Evolutionary conservation across 2,329 filamentous ascomycete genomes (phyloP), one percentile per base, ranked within the genome.

Genomic region (Exophiala sp.): DNA sequence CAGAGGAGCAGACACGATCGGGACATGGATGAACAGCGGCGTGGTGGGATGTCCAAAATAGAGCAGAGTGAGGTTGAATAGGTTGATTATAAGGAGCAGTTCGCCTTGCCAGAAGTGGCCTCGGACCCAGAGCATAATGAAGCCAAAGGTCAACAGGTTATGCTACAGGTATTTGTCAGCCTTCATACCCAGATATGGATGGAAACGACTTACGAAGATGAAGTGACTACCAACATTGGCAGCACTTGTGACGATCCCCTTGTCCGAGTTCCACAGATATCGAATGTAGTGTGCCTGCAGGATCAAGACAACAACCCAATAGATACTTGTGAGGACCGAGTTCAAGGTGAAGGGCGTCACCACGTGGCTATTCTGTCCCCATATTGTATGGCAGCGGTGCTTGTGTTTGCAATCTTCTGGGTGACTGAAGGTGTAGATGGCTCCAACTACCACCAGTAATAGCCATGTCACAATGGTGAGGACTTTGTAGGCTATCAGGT

Each of bases 211-310:
- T 53, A 60, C 58, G 61, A 85, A 65, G 66, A 94, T 88, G 69
- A 91, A 95, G 73, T 95, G 87, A 60, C 80, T 78, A 53, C 86
- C 88, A 11, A 94, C 83, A 58, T 86, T 82, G 58, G 84, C 85
- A 18, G 88, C 86, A 13, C 81, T 77, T 53, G 80, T 78, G 56
- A 88, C 79, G 46, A 79, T 74, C 22, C 79, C 78, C 39, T 74
- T 64, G 59, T 84, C 79, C 58, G 74, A 73, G 40, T 81, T 83
- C 74, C 88, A 94, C 58, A 95, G 80, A 62, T 88, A 81, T 61
- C 76, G 79, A 52, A 89, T 74, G 67, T 94, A 95, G 60, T 78
- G 81, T 46, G 83, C 70, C 66, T 95, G 89, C 30, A 87, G 74
- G 60, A 89, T 67, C 43, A 56, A 27, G 29, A 56, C 46, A 35